These are phyloP conservation scores for Cyberlindnera nakhonratchasimensis DNA, from an alignment of 805 yeast genomes.

Conservation along the genomic window DNA sequence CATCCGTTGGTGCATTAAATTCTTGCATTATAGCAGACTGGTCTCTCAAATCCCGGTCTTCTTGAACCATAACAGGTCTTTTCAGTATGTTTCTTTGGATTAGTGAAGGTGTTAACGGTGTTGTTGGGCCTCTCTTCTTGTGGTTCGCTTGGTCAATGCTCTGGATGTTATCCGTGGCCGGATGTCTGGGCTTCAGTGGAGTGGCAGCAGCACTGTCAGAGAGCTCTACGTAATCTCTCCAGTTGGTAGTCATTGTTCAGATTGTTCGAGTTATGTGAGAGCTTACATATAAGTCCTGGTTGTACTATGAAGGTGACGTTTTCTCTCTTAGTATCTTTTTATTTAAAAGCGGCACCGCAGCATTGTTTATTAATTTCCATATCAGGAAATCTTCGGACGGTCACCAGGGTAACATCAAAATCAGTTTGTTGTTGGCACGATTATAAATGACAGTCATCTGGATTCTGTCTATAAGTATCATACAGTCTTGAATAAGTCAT, in stretches of 20 bases:
- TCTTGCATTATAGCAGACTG: neutral
- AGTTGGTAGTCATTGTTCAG: slow-evolving; percentile 6
- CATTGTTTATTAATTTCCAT: slow-evolving; percentile 17
- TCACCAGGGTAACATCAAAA: neutral
- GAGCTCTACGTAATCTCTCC: slow-evolving; percentile 17
- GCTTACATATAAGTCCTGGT: too few relatives aligned
- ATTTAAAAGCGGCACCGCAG: too few relatives aligned
- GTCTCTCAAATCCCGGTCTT: neutral
- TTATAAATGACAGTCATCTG: too few relatives aligned
- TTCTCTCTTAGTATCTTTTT: too few relatives aligned
- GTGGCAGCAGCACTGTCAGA: slow-evolving; percentile 17
- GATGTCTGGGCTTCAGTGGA: slow-evolving; percentile 20
- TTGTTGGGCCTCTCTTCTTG: slow-evolving; percentile 28
- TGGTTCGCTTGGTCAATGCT: slow-evolving; percentile 3
- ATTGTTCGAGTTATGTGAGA: neutral
- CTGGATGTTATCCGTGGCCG: slow-evolving; percentile 17
- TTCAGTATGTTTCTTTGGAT: slow-evolving; percentile 24
- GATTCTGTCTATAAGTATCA: too few relatives aligned
- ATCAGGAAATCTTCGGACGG: slow-evolving; percentile 3
- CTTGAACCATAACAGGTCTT: slow-evolving; percentile 3
- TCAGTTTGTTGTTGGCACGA: neutral
- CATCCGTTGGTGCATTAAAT: slow-evolving; percentile 1
- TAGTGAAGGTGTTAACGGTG: slow-evolving; percentile 29
- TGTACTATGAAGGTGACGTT: too few relatives aligned
- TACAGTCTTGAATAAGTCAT: too few relatives aligned